Percentiles rank a stretch among this genome's conserved stretches.
These are phyloP conservation scores for Populus ilicifolia DNA, from an alignment of 345 rosid genomes.

Conservation along the genomic window DNA sequence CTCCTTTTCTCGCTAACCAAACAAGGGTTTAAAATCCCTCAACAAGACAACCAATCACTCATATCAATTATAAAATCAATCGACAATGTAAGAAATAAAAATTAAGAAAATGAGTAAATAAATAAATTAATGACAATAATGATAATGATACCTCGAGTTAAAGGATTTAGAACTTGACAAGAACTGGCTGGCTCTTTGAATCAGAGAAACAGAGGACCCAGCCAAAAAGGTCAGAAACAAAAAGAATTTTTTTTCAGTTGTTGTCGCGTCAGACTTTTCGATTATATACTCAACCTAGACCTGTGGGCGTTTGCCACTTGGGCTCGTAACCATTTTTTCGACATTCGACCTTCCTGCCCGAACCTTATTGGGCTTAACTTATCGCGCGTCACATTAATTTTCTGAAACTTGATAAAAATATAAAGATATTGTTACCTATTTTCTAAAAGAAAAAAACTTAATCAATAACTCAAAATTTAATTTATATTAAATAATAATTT, in stretches of 20 bases:
- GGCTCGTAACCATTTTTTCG: not conserved
- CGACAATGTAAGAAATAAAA: not conserved
- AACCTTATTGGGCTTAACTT: no score
- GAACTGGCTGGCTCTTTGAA: not conserved
- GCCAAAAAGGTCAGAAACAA: not conserved
- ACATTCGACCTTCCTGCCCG: not conserved
- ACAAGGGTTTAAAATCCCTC: not conserved
- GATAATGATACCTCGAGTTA: not conserved
- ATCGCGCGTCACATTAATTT: no score
- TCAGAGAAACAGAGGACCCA: not conserved
- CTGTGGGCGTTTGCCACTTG: not conserved
- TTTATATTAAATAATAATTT: no score
- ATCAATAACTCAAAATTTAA: no score
- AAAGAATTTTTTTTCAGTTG: not conserved
- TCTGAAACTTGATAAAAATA: no score
- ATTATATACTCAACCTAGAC: not conserved
- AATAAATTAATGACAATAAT: not conserved
- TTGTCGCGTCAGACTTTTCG: not conserved
- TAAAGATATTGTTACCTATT: no score
- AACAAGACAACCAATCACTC: not conserved
- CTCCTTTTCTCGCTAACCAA: not conserved
- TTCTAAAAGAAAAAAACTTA: no score
- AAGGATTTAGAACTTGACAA: not conserved
- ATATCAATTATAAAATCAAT: not conserved
- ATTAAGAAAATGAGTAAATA: no score